Evolutionary conservation across 306 rosid genomes (phyloP), one percentile per base, ranked within the genome.

Genomic region (Citrullus mucosospermus): DNA sequence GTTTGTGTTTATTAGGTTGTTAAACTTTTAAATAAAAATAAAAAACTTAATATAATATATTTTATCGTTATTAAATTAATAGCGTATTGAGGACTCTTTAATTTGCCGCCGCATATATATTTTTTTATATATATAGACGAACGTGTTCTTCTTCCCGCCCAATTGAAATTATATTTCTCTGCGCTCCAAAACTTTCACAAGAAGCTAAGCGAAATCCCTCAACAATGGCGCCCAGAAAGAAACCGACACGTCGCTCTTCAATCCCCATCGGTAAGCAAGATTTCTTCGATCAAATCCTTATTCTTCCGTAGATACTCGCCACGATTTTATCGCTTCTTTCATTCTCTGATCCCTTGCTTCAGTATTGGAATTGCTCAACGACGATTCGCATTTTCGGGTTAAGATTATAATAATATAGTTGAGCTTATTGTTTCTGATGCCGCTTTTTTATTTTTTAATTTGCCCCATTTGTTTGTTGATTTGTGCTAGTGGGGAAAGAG

Each of bases 211-310:
- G 9, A 20, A 12, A 70, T 1, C 36, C 57, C 3, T 9, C 57
- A 25, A 48, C 51, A 18, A 75, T 89, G 92, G 95, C 90, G 90
- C 95, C 86, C 83, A 88, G 79, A 79, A 81, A 76, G 81, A 81
- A 83, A 11, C 12, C 85, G 36, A n/a, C 83, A 7, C 77, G 77
- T 83, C 74, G 80, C 28, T 80, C 90, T 43, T 85, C 90, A 51
- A 84, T 91, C 79, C 81, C 81, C 54, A 86, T 90, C 53, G 96
- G 98, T 91, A 80, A 84, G 73, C 77, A 48, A 25, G 28, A 25
- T 25, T 25, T 71, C 41, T 25, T 11, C 43, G 3, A 48, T 15
- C 71, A 34, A 83, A 55, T 76, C 69, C 71, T 50, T 80, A 79
- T 84, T 81, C 80, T 82, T 82, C 75, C 59, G 50, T 9, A 10